These are phyloP conservation scores for Vanilla planifolia DNA, from an alignment of 106 monocot genomes.

Conservation along the genomic window DNA sequence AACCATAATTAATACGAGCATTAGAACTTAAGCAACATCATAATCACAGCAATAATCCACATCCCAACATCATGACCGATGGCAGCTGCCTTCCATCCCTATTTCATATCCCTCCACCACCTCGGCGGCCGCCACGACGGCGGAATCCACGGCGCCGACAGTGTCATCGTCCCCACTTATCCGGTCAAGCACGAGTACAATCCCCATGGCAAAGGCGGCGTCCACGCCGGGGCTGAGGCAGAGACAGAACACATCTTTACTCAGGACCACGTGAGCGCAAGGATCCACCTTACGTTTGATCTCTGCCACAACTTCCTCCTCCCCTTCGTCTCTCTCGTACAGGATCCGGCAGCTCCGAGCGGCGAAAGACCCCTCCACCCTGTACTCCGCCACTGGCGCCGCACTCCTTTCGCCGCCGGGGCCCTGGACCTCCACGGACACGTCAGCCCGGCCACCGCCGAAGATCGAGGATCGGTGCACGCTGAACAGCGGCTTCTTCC, in stretches of 20 bases:
- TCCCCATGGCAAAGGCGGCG: slow-evolving; percentile 87
- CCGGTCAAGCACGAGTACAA: slow-evolving; percentile 84
- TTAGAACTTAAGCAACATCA: too few relatives aligned
- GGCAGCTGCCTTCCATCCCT: neutral
- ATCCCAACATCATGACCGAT: too few relatives aligned
- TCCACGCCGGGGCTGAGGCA: slow-evolving; percentile 50
- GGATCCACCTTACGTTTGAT: slow-evolving; percentile 69
- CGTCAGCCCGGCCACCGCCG: slow-evolving; percentile 16
- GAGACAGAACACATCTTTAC: slow-evolving; percentile 79
- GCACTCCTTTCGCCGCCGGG: neutral
- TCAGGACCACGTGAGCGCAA: slow-evolving; percentile 42
- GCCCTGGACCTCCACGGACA: slow-evolving; percentile 44
- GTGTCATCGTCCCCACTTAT: slow-evolving; percentile 20
- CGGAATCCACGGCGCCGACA: neutral
- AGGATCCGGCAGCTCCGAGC: slow-evolving; percentile 52
- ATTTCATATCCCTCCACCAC: neutral
- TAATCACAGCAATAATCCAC: too few relatives aligned
- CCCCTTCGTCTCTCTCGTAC: slow-evolving; percentile 3
- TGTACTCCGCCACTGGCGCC: slow-evolving; percentile 21
- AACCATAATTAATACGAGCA: too few relatives aligned
- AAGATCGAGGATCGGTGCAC: slow-evolving; percentile 67
- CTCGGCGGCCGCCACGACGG: slow-evolving; percentile 1
- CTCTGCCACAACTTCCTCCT: slow-evolving; percentile 28
- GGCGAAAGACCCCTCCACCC: slow-evolving; percentile 76
- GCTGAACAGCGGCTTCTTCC: slow-evolving; percentile 71